These are phyloP conservation scores for Suillus plorans DNA, from an alignment of 768 basidiomycete genomes.

Conservation along the genomic window DNA sequence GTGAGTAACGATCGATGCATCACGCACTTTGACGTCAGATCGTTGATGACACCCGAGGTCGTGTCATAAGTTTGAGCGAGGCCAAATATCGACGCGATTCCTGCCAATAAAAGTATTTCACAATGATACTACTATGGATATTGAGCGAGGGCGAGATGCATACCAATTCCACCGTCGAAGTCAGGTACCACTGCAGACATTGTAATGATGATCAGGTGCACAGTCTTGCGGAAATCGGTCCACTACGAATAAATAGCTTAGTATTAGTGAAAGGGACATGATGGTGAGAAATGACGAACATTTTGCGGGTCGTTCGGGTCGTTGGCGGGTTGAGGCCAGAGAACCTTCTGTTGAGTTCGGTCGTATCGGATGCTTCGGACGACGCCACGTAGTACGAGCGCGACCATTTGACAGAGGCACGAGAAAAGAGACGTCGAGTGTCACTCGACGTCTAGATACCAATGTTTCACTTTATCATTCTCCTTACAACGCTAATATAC, in stretches of 20 bases:
- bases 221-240: slow-evolving; percentile 42
- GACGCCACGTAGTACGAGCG: no score
- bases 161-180: slow-evolving; percentile 53
- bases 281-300: slow-evolving; percentile 26
- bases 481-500: no score
- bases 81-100: slow-evolving; percentile 51
- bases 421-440: no score
- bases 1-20: not conserved
- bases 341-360: no score
- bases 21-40: slow-evolving; percentile 45
- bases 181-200: slow-evolving; percentile 55
- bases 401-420: no score
- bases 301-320: slow-evolving; percentile 55
- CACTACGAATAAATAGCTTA: slow-evolving; percentile 33
- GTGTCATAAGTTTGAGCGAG: slow-evolving; percentile 46
- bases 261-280: not conserved
- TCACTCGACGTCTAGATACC: no score
- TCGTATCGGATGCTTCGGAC: no score
- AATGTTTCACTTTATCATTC: no score
- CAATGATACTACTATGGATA: not conserved
- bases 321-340: slow-evolving; percentile 56
- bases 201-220: slow-evolving; percentile 49
- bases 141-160: not conserved
- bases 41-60: slow-evolving; percentile 47
- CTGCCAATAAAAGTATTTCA: slow-evolving; percentile 20